phyloP scores from a whole-genome alignment of 225 moss, liverwort and hornwort species.

The Marchantia polymorpha region DNA sequence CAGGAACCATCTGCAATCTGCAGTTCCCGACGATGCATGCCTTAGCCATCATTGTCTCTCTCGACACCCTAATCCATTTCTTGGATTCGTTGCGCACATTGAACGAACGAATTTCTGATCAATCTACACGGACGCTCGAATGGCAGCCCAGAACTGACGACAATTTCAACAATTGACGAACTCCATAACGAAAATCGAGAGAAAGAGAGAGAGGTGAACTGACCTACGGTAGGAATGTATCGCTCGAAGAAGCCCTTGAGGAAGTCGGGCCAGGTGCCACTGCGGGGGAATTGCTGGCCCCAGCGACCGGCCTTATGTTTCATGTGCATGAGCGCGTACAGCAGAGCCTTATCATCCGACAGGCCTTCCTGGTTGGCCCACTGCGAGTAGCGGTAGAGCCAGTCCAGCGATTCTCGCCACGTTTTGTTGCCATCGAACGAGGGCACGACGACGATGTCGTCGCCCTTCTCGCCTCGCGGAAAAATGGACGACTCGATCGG shows the following conservation, averaged over 20 bases:
- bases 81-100: too few species aligned
- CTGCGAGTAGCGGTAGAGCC: constrained; percentile 20
- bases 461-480: constrained; percentile 8
- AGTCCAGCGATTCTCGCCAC: constrained; percentile 13
- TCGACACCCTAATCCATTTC: too few species aligned
- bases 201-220: background rate
- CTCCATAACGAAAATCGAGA: background rate
- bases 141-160: too few species aligned
- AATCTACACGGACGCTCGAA: too few species aligned
- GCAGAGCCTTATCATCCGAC: constrained; percentile 15
- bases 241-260: constrained; percentile 18
- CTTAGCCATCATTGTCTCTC: background rate
- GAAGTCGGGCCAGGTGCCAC: constrained; percentile 17
- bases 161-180: too few species aligned
- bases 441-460: constrained; percentile 4
- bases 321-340: constrained; percentile 15
- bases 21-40: background rate
- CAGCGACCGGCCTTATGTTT: constrained; percentile 16
- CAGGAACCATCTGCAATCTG: constrained; percentile 22
- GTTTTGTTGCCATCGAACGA: constrained; percentile 20
- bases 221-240: constrained; percentile 15
- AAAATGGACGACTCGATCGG: constrained; percentile 16
- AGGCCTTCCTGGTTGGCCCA: constrained; percentile 27
- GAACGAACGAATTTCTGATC: too few species aligned
- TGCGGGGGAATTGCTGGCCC: constrained; percentile 17